Base-by-base conservation (phyloP, 2,329 filamentous ascomycete genomes). In the Fusarium sp. region DNA sequence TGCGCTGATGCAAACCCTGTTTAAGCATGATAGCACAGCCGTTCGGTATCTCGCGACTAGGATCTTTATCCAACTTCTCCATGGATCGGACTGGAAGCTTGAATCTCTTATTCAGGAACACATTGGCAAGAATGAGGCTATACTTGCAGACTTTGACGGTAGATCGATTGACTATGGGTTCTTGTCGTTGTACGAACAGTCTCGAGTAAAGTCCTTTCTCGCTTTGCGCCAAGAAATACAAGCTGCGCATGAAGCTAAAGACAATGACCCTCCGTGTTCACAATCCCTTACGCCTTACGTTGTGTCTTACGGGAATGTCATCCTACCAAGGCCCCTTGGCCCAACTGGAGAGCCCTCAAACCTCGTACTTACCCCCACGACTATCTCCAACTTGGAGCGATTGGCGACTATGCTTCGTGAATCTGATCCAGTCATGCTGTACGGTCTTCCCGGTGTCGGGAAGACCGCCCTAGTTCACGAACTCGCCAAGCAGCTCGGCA, bases 391-490 rank as follows among this genome's bases (percentile, higher is more conserved):
- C 65, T 79, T 97, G 34, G 85, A 86, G 69, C 80, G 76, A 10
- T 83, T 98, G 53, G 90, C 91, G 3, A 76, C 78, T 26, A 84
- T 88, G 42, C 79, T 99, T 28, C 88, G 90, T 40, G 81, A 81
- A 5, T 74, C 85, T 1, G 87, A 88, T 1, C 92, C 96, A 1
- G 82, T 97, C 32, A 81, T 99, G 19, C 82, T 99, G 5, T 87
- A 92, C 62, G 95, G 95, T 1, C 80, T 91, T 12, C 86, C 94
- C 7, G 94, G 96, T 19, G 91, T 91, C 29, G 95, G 95, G 46
- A 99, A 99, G 80, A 97, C 95, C 0, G 88, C 91, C 0, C 77
- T 96, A 19, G 86, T 96, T 12, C 90, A 92, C 64, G 90, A 97
- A 73, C 85, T 94, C 58, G 93, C 94, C 24, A 86, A 86, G 69